Base-by-base conservation (phyloP, 2,329 filamentous ascomycete species). In the Aspergillus amoenus region DNA sequence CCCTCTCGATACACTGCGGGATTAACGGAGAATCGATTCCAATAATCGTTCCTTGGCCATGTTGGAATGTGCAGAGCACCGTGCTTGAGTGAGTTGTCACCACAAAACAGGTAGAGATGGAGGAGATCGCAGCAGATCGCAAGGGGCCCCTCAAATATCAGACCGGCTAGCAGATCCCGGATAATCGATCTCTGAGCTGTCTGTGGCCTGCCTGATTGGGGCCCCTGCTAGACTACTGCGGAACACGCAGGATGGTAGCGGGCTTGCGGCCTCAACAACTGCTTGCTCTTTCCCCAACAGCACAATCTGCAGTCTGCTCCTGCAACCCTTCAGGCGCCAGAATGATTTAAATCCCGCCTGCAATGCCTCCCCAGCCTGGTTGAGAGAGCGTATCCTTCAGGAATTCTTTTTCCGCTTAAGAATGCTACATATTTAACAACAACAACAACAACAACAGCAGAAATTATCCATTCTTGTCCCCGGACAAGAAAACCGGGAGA, bases 401-500 rank as follows among this genome's bases (percentile, higher is more conserved):
- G 42, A 47, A 53, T 53, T 43, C 43, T 43, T 50, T 18, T 17
- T 22, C 13, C n/a, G 24, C 15, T n/a, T 22, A 12, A 32, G 42
- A 46, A 53, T 53, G 51, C 40, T 41, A 24, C 51, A 53, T 53
- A 37, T 15, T 53, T 53, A 46, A 27, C 40, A 30, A 49, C 9
- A 11, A 30, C 27, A 39, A 49, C 27, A 30, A 30, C 27, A 11
- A 30, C 27, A 39, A 49, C 27, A 30, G 11, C 27, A 39, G 40
- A 15, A n/a, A 53, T 34, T 51, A 42, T 51, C 43, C 42, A 53
- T 32, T 47, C 48, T 34, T 13, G 27, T 37, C 34, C 7, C 34
- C 15, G 34, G 34, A 4, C 13, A 37, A n/a, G 15, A 15, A 13
- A 37, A 13, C 11, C 34, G 7, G 15, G 34, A 37, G 34, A 37